Evolutionary conservation across 805 yeast species (phyloP), one percentile per base, ranked within the genome.

Genomic region (Kodamaea neixiangensis): DNA sequence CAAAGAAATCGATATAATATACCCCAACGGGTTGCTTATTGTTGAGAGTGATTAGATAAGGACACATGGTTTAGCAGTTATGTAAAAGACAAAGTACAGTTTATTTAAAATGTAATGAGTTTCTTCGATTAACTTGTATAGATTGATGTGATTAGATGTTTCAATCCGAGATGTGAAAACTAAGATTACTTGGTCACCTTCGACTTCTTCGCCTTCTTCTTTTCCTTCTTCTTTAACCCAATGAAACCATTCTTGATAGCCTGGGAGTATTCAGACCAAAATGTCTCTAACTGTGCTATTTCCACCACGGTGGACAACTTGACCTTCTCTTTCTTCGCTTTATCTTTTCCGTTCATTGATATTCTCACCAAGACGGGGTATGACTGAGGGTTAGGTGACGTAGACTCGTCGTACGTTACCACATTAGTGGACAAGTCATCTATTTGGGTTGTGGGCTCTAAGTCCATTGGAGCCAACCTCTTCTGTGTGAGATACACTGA

Each of bases 171-270:
- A n/a, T n/a, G n/a, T n/a, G n/a, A n/a, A n/a, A n/a, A n/a, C n/a
- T n/a, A n/a, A n/a, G n/a, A n/a, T 49, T 53, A 61, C 54, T 69
- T 68, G 17, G 63, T 47, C 29, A 69, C 67, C 65, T 66, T 74
- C 56, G 70, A 75, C 64, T 78, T 76, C 72, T 81, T 84, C 72
- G 78, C 80, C 76, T 83, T 85, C 69, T 83, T 84, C 76, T 89
- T 89, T 53, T 87, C 89, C 73, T 89, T 90, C 79, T 86, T 89
- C 63, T 83, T 80, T 66, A 92, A 76, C 1, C 96, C 97, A 2
- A 72, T 72, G 66, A 88, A 82, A 3, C 94, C 92, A 18, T 75
- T 63, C 64, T 89, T 91, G 50, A 91, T 75, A 0, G 80, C 80
- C 40, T 81, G 82, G 1, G 89, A 70, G 68, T 91, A 92, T 20